Base-by-base conservation (phyloP, 2,329 filamentous ascomycete species). In the Basipetospora chlamydospora region DNA sequence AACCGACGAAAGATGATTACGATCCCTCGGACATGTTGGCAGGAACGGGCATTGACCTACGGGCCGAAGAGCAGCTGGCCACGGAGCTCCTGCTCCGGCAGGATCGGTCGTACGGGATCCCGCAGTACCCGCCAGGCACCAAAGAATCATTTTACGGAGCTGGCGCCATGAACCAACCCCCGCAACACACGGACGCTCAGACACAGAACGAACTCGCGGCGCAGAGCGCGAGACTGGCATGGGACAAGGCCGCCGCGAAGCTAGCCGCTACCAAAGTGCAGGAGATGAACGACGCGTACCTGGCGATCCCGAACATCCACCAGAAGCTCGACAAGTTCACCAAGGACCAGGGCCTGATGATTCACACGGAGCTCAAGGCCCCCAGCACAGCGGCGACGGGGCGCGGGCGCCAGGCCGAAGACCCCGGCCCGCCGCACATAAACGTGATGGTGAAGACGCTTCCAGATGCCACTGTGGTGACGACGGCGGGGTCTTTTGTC, bases 21-120 rank as follows among this genome's bases (percentile, higher is more conserved):
- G 84, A 93, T 48, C 70, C 87, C 31, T 83, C 80, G 44, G 87
- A 95, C 58, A 81, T 86, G 35, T 59, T 94, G 38, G 78, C 79
- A 13, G 83, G 81, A 13, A 88, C 85, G 12, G 86, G 85, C 34
- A 85, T 95, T 43, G 83, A 94, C 60, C 59, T 94, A 32, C 77
- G 80, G 40, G 85, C 85, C 44, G 87, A 94, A 55, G 84, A 92
- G 50, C 82, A 86, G 47, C 66, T 90, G 54, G 77, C 83, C 30
- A 76, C 74, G 41, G 64, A 75, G 39, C 79, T 76, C 50, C 69
- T 72, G 30, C 57, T 63, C 37, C 49, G 65, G 7, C 65, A 63
- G 41, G 60, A 63, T 38, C 49, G 53, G 38, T 58, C 33, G 13
- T 70, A 70, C 42, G 60, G 62, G 11, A 59, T 72, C 16, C 47